Evolutionary conservation across 2,329 filamentous ascomycete genomes (phyloP), one percentile per base, ranked within the genome.

Genomic region (Claviceps africana): DNA sequence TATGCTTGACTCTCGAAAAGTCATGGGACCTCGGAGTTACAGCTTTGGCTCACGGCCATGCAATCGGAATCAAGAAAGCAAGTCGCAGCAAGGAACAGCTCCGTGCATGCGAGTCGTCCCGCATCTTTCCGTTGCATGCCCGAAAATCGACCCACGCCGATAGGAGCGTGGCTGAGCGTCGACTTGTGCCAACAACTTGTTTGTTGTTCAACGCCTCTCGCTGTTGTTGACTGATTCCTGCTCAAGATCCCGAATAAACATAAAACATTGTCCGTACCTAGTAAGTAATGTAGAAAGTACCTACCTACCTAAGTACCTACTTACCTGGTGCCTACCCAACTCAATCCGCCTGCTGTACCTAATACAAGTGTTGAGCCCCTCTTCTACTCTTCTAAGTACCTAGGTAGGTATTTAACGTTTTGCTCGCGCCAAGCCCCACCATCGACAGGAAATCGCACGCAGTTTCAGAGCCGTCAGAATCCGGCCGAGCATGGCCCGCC

Each of bases 111-210:
- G 19, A 42, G n/a, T n/a, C 30, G 55, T 64, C 59, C 63, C 63
- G 63, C 61, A 64, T 64, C 61, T 65, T 65, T 60, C 63, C 63
- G 63, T 61, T 30, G 40, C 53, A 40, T 44, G 51, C 52, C 50
- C 58, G 56, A 53, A 61, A 50, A 51, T 64, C 63, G 63, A 61
- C 61, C 62, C 9, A 25, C 25, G 25, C 25, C 25, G 25, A 25
- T 25, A 25, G 25, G 25, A 25, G 25, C 9, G 40, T 8, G 21
- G 11, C 40, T 43, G 40, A 22, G 40, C 11, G 8, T 33, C 31
- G 3, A 8, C 7, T 33, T 33, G 7, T 11, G 31, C 31, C 35
- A 37, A 37, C 35, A 37, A 9, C 31, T n/a, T 15, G 6, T 19
- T 40, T 19, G 37, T 40, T 42, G 39, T 42, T n/a, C n/a, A 42